Conservation (phyloP, 345 rosid species). For the Dovyalis caffra region DNA sequence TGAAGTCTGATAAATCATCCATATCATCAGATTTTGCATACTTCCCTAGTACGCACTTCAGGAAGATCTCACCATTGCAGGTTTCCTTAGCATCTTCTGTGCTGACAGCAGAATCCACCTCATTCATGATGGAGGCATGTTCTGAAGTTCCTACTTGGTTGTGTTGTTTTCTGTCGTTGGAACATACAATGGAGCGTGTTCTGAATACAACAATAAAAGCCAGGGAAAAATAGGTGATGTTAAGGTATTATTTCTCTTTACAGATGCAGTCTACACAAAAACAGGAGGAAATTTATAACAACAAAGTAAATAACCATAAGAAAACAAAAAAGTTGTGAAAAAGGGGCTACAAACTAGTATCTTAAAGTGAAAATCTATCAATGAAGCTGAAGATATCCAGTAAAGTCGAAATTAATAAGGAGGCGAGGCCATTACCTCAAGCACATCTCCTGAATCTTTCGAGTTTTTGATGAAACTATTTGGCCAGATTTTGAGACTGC, state of each 20-base stretch:
- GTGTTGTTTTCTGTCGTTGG: neutral
- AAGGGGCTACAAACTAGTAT: too few species aligned
- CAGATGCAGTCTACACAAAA: neutral
- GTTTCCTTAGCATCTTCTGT: slow-evolving; percentile 29
- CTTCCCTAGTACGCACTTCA: slow-evolving; percentile 40
- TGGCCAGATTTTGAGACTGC: slow-evolving; percentile 13
- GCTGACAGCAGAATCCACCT: slow-evolving; percentile 18
- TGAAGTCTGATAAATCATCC: slow-evolving; percentile 69
- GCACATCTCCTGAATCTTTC: slow-evolving; percentile 18
- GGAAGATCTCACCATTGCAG: slow-evolving; percentile 54
- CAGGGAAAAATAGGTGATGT: neutral
- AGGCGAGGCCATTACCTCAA: slow-evolving; percentile 15
- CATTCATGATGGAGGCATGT: neutral
- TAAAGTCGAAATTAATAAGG: neutral
- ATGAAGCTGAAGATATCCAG: neutral
- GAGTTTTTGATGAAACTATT: slow-evolving; percentile 14
- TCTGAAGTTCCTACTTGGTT: slow-evolving; percentile 9
- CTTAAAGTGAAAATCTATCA: neutral
- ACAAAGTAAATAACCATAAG: neutral
- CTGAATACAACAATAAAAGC: neutral
- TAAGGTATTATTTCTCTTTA: too few species aligned
- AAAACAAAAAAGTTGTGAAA: neutral
- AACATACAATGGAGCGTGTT: neutral
- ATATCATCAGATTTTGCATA: slow-evolving; percentile 22
- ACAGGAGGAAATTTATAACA: neutral